phyloP scores from a whole-genome alignment of 225 moss, liverwort and hornwort genomes.

The Bryoerythrophyllum caledonicum region DNA sequence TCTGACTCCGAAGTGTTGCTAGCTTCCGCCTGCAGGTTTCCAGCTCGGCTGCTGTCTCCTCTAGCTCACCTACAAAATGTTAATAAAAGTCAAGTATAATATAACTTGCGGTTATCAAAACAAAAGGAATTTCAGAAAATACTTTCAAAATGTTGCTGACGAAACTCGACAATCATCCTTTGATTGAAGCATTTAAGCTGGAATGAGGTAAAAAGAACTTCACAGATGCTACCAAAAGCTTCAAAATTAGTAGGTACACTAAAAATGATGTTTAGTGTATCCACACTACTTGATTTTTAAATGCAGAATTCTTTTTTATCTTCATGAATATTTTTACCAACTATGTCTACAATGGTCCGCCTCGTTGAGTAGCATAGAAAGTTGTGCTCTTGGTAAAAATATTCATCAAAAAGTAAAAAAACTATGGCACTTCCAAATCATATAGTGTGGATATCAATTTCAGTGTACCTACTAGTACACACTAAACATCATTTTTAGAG shows the following conservation, averaged over 20 bases:
- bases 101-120: constrained; percentile 7
- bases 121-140: not conserved
- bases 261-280: no score
- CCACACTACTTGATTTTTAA: no score
- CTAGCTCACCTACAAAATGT: constrained; percentile 74
- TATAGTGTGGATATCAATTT: no score
- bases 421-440: no score
- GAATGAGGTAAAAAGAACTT: not conserved
- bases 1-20: constrained; percentile 76
- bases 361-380: no score
- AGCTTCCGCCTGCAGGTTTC: constrained; percentile 85
- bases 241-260: constrained; percentile 18
- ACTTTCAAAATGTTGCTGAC: not conserved
- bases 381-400: no score
- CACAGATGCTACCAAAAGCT: constrained; percentile 17
- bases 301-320: no score
- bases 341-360: no score
- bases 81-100: constrained; percentile 12
- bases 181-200: not conserved
- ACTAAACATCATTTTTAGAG: no score
- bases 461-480: no score
- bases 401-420: no score
- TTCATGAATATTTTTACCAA: no score
- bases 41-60: constrained; percentile 80
- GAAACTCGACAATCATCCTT: not conserved